These are phyloP conservation scores for Cyclotella sp. DNA, from an alignment of 108 stramenopile species.

Conservation along the genomic window DNA sequence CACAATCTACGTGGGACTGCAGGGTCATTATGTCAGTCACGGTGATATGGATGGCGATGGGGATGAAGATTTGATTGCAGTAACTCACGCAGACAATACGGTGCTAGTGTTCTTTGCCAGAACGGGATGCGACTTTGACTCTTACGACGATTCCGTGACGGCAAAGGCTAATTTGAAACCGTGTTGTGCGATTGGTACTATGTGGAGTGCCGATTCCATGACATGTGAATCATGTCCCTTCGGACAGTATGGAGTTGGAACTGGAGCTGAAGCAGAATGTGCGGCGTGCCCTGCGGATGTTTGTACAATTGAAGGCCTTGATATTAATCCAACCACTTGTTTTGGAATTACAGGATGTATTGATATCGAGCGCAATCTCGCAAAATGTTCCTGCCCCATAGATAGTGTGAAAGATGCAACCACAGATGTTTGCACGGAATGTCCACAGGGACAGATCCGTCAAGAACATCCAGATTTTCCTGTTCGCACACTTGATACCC, in stretches of 20 bases:
- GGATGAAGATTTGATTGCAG: slow-evolving; percentile 35
- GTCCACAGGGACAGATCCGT: slow-evolving; percentile 32
- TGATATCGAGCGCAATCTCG: slow-evolving; percentile 9
- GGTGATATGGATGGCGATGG: slow-evolving; percentile 44
- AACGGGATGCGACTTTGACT: slow-evolving; percentile 19
- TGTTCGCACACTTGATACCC: slow-evolving; percentile 14
- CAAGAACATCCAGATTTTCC: slow-evolving; percentile 2
- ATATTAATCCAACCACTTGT: neutral
- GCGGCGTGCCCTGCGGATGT: neutral
- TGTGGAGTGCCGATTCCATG: slow-evolving; percentile 11
- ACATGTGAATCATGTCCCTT: neutral
- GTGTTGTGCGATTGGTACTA: slow-evolving; percentile 20
- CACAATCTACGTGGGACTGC: slow-evolving; percentile 16
- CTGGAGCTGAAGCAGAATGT: neutral
- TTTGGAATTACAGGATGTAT: slow-evolving; percentile 4
- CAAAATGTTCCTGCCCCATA: slow-evolving; percentile 18
- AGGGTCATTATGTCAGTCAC: slow-evolving; percentile 24
- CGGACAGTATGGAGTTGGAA: slow-evolving; percentile 3
- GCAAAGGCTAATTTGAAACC: neutral
- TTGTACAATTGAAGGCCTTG: neutral
- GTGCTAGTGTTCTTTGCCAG: slow-evolving; percentile 20
- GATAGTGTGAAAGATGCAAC: slow-evolving; percentile 3
- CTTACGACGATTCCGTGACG: neutral
- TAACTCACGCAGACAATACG: slow-evolving; percentile 21
- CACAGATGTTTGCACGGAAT: slow-evolving; percentile 19